Conservation (phyloP, 116 monocot genomes). For the Iris pallida region DNA sequence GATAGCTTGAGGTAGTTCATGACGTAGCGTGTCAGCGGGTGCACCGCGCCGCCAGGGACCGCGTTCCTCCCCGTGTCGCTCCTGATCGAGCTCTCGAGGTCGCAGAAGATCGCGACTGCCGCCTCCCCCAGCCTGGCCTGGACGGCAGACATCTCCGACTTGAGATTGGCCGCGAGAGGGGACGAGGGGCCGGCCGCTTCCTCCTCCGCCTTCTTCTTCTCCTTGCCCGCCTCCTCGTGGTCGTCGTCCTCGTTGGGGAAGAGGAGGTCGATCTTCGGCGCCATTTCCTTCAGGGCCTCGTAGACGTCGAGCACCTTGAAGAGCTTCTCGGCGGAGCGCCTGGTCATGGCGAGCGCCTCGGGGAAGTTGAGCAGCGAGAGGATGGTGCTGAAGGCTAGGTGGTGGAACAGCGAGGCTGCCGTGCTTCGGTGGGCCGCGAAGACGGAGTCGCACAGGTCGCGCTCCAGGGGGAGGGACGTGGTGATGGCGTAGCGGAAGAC, state of each 20-base stretch:
- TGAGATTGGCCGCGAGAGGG: slow-evolving; percentile 22
- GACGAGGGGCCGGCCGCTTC: slow-evolving; percentile 18
- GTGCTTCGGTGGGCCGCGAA: slow-evolving; percentile 17
- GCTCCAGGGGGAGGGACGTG: slow-evolving; percentile 32
- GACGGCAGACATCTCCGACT: slow-evolving; percentile 32
- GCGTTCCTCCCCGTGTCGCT: slow-evolving; percentile 41
- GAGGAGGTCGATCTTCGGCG: slow-evolving; percentile 18
- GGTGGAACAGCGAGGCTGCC: slow-evolving; percentile 21
- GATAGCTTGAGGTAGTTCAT: slow-evolving; percentile 74
- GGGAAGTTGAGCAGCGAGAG: slow-evolving; percentile 59
- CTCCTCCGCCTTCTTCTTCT: no score
- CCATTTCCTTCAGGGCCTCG: slow-evolving; percentile 56
- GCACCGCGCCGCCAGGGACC: slow-evolving; percentile 66
- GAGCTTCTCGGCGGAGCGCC: slow-evolving; percentile 83
- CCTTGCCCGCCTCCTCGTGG: background rate
- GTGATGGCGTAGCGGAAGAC: slow-evolving; percentile 39
- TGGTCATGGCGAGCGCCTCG: slow-evolving; percentile 64
- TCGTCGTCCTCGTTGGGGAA: background rate
- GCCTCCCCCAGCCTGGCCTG: slow-evolving; percentile 52
- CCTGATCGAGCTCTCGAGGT: slow-evolving; percentile 65
- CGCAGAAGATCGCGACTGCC: slow-evolving; percentile 62
- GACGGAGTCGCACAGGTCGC: slow-evolving; percentile 42
- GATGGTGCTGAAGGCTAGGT: slow-evolving; percentile 30
- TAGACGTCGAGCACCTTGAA: slow-evolving; percentile 93
- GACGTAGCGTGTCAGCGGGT: slow-evolving; percentile 68